Evolutionary conservation across 2,329 filamentous ascomycete genomes (phyloP).

Genomic region (Cercospora sesami): DNA sequence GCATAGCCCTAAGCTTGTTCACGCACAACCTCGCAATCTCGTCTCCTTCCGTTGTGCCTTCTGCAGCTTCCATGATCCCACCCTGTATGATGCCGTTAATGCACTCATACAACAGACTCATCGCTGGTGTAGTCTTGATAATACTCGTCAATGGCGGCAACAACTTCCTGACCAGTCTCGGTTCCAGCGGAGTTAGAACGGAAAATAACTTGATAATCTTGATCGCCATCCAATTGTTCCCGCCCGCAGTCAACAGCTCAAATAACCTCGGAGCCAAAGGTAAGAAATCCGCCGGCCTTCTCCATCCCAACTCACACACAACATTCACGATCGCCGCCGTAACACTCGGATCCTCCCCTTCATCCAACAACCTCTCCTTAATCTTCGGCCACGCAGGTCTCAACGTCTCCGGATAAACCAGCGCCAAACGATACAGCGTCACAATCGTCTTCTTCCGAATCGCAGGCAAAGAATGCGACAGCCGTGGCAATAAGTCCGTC

Average conservation of each 20-base stretch:
- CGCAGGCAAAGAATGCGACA: slow-evolving; percentile 80
- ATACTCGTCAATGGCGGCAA: slow-evolving; percentile 87
- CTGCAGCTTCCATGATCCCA: slow-evolving; percentile 81
- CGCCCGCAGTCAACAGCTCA: slow-evolving; percentile 84
- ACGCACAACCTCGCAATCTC: slow-evolving; percentile 92
- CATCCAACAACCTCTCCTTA: slow-evolving; percentile 88
- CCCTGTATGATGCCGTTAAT: slow-evolving; percentile 98
- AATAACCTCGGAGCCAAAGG: slow-evolving; percentile 89
- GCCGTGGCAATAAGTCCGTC: slow-evolving; percentile 78
- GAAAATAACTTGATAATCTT: slow-evolving; percentile 99
- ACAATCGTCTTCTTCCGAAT: slow-evolving; percentile 96
- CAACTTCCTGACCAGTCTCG: slow-evolving; percentile 85
- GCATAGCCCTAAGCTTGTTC: slow-evolving; percentile 88
- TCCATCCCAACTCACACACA: slow-evolving; percentile 92
- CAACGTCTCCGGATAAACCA: slow-evolving; percentile 95
- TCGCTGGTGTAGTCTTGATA: slow-evolving; percentile 90
- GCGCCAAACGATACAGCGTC: slow-evolving; percentile 84
- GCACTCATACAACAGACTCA: slow-evolving; percentile 98
- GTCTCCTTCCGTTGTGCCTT: slow-evolving; percentile 77
- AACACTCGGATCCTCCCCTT: slow-evolving; percentile 85
- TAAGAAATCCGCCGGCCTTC: slow-evolving; percentile 88
- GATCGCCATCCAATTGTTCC: slow-evolving; percentile 99
- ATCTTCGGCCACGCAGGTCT: slow-evolving; percentile 95
- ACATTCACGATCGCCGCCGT: slow-evolving; percentile 97
- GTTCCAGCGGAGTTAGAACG: slow-evolving; percentile 87